Evolutionary conservation across 106 monocot species (phyloP), one percentile per base, ranked within the genome.

Genomic region (Acorus calamus): DNA sequence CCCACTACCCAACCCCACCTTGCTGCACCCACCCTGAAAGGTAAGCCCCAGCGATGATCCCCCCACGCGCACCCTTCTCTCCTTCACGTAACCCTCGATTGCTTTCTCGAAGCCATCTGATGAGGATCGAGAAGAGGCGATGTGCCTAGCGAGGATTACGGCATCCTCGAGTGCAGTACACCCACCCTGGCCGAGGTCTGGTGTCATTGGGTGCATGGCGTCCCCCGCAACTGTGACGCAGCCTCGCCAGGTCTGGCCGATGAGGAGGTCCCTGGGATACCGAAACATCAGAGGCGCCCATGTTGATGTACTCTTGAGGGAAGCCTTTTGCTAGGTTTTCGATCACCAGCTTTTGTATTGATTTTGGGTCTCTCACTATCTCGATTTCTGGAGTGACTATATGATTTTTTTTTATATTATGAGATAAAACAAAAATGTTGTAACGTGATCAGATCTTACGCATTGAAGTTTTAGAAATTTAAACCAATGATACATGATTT

Each of bases 161-260:
- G 76, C 84, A 41, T 84, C 84, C 58, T 80, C 84, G 6, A 84
- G 66, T 2, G 79, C 76, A 0, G 70, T 49, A 57, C 73, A 68
- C 2, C 80, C 80, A 5, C 84, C 80, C 50, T 84, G 84, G 6
- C 65, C 84, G 2, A 79, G 13, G 53, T 79, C 79, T 0, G 79
- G 79, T 0, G 76, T 76, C 79, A 79, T 79, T 7, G 79, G 76
- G 49, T 84, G 83, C 64, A 84, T 60, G 8, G 83, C 76, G 42
- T 84, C 83, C 1, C 83, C 83, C 2, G 72, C 72, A 47, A 80
- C 73, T 2, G 78, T 70, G n/a, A 81, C 75, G 14, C 13, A 8
- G 5, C 77, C 80, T 10, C 12, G 51, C 64, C 67, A 52, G 12
- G 52, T 53, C 4, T 47, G 42, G 4, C 75, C 63, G 5, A 53